A percentile compares a stretch with the other conserved stretches of the same genome.
Conservation (phyloP, 176 grass and related monocot species). For the Ananas comosus region DNA sequence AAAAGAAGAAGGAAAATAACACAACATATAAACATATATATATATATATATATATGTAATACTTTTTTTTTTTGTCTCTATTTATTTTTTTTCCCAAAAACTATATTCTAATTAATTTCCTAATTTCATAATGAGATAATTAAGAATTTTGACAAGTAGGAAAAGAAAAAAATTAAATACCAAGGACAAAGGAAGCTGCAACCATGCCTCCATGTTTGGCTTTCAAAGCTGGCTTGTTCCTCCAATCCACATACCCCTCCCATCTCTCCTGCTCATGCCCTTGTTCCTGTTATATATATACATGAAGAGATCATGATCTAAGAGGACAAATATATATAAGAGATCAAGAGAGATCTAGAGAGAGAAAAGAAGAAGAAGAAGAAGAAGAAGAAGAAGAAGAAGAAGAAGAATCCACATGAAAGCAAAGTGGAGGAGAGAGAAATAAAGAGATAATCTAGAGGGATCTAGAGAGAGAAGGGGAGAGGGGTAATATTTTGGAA, state of each 20-base stretch:
- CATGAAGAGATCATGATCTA: background rate
- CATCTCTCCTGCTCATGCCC: slow-evolving; percentile 43
- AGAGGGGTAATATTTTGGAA: no score
- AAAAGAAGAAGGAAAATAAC: no score
- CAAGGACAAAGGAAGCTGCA: slow-evolving; percentile 82
- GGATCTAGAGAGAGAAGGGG: no score
- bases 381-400: background rate
- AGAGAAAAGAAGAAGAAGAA: background rate
- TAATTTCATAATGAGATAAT: background rate
- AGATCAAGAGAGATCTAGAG: background rate
- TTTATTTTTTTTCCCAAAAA: no score
- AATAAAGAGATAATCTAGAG: background rate
- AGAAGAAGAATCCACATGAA: background rate
- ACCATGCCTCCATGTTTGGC: slow-evolving; percentile 92
- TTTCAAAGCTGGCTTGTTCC: slow-evolving; percentile 57
- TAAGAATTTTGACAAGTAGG: background rate
- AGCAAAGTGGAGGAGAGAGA: background rate
- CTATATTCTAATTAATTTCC: no score
- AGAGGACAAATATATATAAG: background rate
- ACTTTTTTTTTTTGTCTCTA: no score
- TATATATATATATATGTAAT: no score
- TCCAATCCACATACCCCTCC: slow-evolving; percentile 92
- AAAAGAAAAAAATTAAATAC: slow-evolving; percentile 21
- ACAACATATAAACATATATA: no score
- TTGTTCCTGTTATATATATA: slow-evolving; percentile 27